Conservation (phyloP, 306 rosid genomes). For the Castanea mollissima region DNA sequence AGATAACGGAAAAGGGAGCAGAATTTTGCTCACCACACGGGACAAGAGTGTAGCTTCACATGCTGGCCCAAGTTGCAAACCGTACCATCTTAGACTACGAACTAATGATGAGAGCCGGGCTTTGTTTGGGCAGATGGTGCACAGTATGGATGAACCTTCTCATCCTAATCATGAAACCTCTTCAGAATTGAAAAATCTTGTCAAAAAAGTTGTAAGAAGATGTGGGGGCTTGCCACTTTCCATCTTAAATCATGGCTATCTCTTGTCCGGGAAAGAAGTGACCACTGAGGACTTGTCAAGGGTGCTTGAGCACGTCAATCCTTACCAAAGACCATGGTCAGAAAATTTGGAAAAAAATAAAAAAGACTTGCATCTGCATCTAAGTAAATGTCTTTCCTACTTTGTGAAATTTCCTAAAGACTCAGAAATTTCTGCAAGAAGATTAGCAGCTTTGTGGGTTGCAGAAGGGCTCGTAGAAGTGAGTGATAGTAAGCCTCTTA, state of each 20-base stretch:
- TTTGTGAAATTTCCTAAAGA: conserved; percentile 3
- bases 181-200: not conserved
- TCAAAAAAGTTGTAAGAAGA: not conserved
- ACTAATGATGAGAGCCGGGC: conserved; percentile 21
- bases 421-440: conserved; percentile 23
- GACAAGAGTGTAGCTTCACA: conserved; percentile 1
- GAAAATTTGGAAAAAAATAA: no score
- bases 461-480: no score
- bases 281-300: not conserved
- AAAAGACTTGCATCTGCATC: no score
- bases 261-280: not conserved
- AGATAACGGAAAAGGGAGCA: not conserved
- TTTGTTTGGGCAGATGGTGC: conserved; percentile 17
- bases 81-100: conserved; percentile 11
- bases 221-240: not conserved
- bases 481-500: no score
- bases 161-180: no score
- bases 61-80: not conserved
- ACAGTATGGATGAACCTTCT: not conserved
- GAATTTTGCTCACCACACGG: conserved; percentile 6
- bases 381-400: not conserved
- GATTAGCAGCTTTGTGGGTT: not conserved
- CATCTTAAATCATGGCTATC: not conserved
- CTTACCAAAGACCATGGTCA: conserved; percentile 4
- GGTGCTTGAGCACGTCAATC: conserved; percentile 6